These are phyloP conservation scores for Plasmodium vinckei DNA, from an alignment of 169 alveolate species.

Conservation along the genomic window DNA sequence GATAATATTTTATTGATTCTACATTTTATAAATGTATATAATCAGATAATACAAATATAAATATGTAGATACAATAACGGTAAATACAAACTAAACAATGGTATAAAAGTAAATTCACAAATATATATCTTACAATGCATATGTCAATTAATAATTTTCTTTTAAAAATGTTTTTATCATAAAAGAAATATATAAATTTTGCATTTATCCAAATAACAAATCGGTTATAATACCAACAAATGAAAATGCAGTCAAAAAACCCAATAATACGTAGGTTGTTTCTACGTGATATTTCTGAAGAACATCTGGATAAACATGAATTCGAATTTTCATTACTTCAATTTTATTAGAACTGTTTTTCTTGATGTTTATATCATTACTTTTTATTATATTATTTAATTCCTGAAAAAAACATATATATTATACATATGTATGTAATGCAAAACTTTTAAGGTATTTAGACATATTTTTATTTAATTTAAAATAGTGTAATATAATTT, in stretches of 20 bases:
- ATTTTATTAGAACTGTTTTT: conserved; percentile 57
- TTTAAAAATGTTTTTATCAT: background rate
- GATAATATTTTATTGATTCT: too few relatives aligned
- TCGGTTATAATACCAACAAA: conserved; percentile 73
- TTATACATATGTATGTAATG: conserved; percentile 4
- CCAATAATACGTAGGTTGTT: conserved; percentile 67
- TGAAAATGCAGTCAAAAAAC: conserved; percentile 63
- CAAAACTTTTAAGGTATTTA: too few relatives aligned
- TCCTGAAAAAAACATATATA: conserved; percentile 48
- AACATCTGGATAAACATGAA: conserved; percentile 64
- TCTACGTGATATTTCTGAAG: conserved; percentile 75
- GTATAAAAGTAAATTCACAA: too few relatives aligned
- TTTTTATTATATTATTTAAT: conserved; percentile 39
- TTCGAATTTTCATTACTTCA: conserved; percentile 75
- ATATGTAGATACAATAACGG: too few relatives aligned
- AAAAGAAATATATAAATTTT: conserved; percentile 5
- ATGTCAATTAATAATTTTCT: background rate
- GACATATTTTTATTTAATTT: background rate
- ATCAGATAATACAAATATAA: too few relatives aligned
- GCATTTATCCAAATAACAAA: conserved; percentile 52
- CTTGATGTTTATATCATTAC: conserved; percentile 11
- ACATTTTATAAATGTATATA: too few relatives aligned
- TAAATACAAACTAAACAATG: too few relatives aligned
- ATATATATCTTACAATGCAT: background rate
- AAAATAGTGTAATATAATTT: background rate